These are phyloP conservation scores for Tetrahymena thermophila DNA, from an alignment of 73 alveolate species.

Conservation along the genomic window DNA sequence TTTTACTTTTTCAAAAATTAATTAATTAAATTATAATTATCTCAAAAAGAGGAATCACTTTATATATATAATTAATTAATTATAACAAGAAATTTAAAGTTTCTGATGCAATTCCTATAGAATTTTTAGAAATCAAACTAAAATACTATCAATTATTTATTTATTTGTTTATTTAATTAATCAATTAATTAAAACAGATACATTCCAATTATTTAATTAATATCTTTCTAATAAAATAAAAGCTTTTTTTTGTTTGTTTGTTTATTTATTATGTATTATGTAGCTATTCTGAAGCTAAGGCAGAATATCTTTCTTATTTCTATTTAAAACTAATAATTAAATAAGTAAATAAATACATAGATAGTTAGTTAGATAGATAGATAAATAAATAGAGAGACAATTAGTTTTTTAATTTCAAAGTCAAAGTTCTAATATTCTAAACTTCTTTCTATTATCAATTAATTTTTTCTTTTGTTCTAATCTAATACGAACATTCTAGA, in stretches of 20 bases:
- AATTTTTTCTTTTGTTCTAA: background rate
- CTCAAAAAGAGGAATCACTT: background rate
- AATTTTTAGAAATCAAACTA: background rate
- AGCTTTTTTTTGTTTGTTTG: background rate
- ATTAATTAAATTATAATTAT: background rate
- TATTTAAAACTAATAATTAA: background rate
- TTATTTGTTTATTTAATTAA: too few species aligned
- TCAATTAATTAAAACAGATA: background rate
- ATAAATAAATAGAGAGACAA: background rate
- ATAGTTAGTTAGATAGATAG: background rate
- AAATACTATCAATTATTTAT: too few species aligned
- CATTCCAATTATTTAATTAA: background rate
- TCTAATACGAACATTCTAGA: background rate
- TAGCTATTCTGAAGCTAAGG: background rate
- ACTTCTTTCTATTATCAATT: background rate
- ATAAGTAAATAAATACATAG: background rate
- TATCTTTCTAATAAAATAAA: background rate
- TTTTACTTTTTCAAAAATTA: background rate
- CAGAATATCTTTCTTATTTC: background rate
- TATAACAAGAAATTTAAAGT: background rate
- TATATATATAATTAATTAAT: background rate
- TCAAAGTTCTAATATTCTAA: background rate
- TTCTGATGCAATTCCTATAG: background rate
- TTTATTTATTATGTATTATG: too few species aligned
- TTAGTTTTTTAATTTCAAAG: too few species aligned